A percentile compares a stretch with the other conserved stretches of the same genome.
phyloP scores from a whole-genome alignment of 805 yeast species.

The Candida pseudofarinosa region DNA sequence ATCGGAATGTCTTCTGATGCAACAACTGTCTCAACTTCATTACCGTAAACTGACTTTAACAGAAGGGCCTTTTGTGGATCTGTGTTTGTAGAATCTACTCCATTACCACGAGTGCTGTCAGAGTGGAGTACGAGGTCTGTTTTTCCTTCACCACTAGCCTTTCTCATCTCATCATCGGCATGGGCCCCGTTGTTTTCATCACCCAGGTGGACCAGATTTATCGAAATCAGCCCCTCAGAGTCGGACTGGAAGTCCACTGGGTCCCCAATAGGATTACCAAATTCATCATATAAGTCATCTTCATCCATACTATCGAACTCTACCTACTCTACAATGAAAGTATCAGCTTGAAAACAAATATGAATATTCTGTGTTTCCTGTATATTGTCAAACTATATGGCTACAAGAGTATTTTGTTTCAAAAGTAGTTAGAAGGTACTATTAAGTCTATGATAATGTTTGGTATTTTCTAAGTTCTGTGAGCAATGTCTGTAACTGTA shows the following conservation, averaged over 20 bases:
- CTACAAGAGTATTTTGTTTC: background rate
- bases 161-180: slow-evolving; percentile 10
- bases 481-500: slow-evolving; percentile 79
- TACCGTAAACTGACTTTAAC: slow-evolving; percentile 8
- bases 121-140: slow-evolving; percentile 9
- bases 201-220: background rate
- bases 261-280: slow-evolving; percentile 64
- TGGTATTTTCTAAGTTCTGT: slow-evolving; percentile 74
- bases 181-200: background rate
- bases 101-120: slow-evolving; percentile 9
- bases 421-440: background rate
- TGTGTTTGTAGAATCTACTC: slow-evolving; percentile 2
- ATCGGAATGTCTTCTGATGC: slow-evolving; percentile 35
- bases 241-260: slow-evolving; percentile 39
- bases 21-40: slow-evolving; percentile 62
- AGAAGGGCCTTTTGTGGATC: slow-evolving; percentile 1
- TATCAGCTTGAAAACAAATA: background rate
- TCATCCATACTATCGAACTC: slow-evolving; percentile 45
- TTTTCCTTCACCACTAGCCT: slow-evolving; percentile 9
- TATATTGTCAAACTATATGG: background rate
- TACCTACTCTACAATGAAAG: background rate
- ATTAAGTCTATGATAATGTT: slow-evolving; percentile 27
- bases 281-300: slow-evolving; percentile 71
- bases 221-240: slow-evolving; percentile 2
- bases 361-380: background rate